A percentile compares a stretch with the other conserved stretches of the same genome.
Conservation (phyloP, 169 alveolate genomes). For the Eimeria brunetti region DNA sequence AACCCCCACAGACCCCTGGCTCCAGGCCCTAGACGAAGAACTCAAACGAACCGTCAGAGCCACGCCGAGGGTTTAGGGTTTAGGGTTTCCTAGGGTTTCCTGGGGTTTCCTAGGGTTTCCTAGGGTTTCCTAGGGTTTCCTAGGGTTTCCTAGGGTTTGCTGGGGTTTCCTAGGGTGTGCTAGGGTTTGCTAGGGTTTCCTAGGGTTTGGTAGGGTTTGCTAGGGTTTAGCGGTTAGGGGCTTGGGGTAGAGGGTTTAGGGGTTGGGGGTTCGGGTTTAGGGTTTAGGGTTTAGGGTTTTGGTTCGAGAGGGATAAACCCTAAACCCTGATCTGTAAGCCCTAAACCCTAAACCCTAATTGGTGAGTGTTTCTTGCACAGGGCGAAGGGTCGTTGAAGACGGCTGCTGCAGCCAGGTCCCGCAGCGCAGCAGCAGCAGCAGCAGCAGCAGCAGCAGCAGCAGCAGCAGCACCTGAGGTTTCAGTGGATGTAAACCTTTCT, state of each 20-base stretch:
- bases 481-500: not conserved
- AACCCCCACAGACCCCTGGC: constrained; percentile 56
- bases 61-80: not conserved
- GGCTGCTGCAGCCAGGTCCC: not conserved
- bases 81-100: no score
- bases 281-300: not conserved
- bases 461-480: not conserved
- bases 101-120: no score
- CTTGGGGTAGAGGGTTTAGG: no score
- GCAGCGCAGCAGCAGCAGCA: not conserved
- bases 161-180: no score
- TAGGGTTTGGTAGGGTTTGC: not conserved
- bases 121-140: no score
- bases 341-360: not conserved
- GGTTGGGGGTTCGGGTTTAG: not conserved
- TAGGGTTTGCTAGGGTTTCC: no score
- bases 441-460: no score
- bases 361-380: not conserved
- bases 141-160: no score
- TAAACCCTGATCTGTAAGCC: no score
- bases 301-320: not conserved
- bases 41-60: not conserved
- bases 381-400: no score
- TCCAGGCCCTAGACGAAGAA: constrained; percentile 36
- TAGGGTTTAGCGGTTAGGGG: not conserved